Percentiles rank a stretch among this genome's conserved stretches.
phyloP scores from a whole-genome alignment of 208 protist species.

The Balamuthia mandrillaris region DNA sequence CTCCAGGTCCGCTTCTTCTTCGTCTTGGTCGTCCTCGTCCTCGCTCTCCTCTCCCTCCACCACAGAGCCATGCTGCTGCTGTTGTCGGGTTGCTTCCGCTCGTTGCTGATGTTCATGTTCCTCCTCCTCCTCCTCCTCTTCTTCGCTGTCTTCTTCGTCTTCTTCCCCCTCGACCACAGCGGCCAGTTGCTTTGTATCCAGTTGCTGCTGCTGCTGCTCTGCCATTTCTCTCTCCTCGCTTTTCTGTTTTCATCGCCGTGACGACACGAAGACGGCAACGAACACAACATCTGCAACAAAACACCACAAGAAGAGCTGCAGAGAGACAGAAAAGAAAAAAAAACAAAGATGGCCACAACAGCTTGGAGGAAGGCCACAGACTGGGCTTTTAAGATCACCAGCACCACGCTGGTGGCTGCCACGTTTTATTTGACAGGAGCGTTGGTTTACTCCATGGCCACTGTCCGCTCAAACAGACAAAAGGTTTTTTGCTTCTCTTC shows the following conservation, averaged over 20 bases:
- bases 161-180: not conserved
- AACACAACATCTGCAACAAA: not conserved
- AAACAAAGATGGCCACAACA: no score
- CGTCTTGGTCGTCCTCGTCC: not conserved
- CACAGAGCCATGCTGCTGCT: not conserved
- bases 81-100: not conserved
- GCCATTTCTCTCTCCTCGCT: not conserved
- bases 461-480: not conserved
- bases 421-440: not conserved
- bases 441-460: not conserved
- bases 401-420: no score
- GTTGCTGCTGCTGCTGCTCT: not conserved
- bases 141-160: not conserved
- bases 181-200: not conserved
- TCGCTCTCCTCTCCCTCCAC: not conserved
- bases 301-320: not conserved
- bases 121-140: not conserved
- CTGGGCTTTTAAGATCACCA: no score
- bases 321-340: no score
- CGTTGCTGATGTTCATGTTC: not conserved
- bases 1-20: not conserved
- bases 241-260: not conserved
- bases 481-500: not conserved
- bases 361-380: no score
- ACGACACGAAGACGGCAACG: not conserved